phyloP scores from a whole-genome alignment of 257 asterid species.

The Primulina tabacum region DNA sequence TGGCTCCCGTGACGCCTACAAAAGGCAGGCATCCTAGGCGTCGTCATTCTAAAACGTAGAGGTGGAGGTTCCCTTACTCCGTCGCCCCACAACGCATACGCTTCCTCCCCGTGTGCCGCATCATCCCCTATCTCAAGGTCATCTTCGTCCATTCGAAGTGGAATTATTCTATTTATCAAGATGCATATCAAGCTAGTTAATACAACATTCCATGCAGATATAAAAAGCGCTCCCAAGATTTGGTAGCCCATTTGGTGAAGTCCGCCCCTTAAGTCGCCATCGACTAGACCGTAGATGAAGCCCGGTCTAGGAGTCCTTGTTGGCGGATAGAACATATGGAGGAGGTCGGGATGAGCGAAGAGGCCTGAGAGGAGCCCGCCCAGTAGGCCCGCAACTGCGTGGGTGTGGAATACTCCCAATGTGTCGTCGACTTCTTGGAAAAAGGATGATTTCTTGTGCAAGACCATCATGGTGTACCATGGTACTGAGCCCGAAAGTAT shows the following conservation, averaged over 20 bases:
- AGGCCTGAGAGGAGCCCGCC: slow-evolving; percentile 68
- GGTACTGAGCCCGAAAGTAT: slow-evolving; percentile 60
- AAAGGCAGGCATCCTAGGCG: slow-evolving; percentile 52
- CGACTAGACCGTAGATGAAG: slow-evolving; percentile 38
- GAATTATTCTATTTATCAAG: slow-evolving; percentile 32
- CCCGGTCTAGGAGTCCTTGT: slow-evolving; percentile 34
- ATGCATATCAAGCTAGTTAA: slow-evolving; percentile 53
- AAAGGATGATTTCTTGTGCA: slow-evolving; percentile 60
- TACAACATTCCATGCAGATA: slow-evolving; percentile 46
- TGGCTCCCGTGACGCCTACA: slow-evolving; percentile 29
- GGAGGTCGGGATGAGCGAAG: slow-evolving; percentile 53
- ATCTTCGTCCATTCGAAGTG: slow-evolving; percentile 52
- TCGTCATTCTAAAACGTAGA: slow-evolving; percentile 48
- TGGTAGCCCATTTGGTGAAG: slow-evolving; percentile 49
- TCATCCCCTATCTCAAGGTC: slow-evolving; percentile 59
- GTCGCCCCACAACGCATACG: slow-evolving; percentile 59
- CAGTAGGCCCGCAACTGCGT: slow-evolving; percentile 61
- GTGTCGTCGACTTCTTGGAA: slow-evolving; percentile 69
- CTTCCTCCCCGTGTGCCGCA: slow-evolving; percentile 58
- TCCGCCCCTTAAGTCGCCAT: slow-evolving; percentile 28
- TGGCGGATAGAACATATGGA: slow-evolving; percentile 26
- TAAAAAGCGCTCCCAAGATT: slow-evolving; percentile 41
- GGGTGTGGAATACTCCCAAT: slow-evolving; percentile 65
- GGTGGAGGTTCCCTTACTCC: slow-evolving; percentile 50
- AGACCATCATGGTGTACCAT: slow-evolving; percentile 85